Conservation (phyloP, 75 land plant species). For the Ceratopteris richardii region DNA sequence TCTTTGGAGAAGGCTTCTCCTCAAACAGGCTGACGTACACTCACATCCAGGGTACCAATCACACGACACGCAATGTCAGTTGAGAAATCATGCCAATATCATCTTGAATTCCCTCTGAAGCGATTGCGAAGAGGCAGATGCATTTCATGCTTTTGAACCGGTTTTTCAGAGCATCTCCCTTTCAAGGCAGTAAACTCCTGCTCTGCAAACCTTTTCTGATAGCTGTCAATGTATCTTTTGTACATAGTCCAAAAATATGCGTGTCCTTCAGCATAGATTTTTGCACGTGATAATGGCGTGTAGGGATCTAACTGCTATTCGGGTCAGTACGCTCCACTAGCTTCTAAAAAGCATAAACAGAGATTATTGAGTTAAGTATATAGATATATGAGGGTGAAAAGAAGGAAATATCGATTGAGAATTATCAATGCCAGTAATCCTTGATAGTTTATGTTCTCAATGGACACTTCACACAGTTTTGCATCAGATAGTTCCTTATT, state of each 20-base stretch:
- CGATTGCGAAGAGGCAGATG: slow-evolving; percentile 44
- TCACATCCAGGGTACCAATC: slow-evolving; percentile 63
- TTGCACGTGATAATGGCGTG: too few relatives aligned
- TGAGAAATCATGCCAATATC: slow-evolving; percentile 3
- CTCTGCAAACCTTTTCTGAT: slow-evolving; percentile 66
- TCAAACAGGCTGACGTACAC: slow-evolving; percentile 38
- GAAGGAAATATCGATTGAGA: too few relatives aligned
- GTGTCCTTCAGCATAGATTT: too few relatives aligned
- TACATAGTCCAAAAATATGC: background rate
- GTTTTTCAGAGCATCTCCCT: slow-evolving; percentile 40
- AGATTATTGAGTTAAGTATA: too few relatives aligned
- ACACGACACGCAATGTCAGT: slow-evolving; percentile 25
- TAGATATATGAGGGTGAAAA: too few relatives aligned
- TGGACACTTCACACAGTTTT: too few relatives aligned
- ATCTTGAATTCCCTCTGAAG: background rate
- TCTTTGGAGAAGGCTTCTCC: slow-evolving; percentile 59
- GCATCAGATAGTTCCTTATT: too few relatives aligned
- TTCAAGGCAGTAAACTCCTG: slow-evolving; percentile 82
- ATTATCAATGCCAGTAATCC: too few relatives aligned
- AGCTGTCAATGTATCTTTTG: slow-evolving; percentile 56
- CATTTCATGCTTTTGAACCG: slow-evolving; percentile 43
- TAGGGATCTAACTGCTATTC: too few relatives aligned
- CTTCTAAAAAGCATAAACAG: too few relatives aligned
- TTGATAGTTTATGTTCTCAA: too few relatives aligned
- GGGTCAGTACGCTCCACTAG: too few relatives aligned